Evolutionary conservation across 1,139 yeast genomes (phyloP), one percentile per base, ranked within the genome.

Genomic region (Saccharomyces hybrid): DNA sequence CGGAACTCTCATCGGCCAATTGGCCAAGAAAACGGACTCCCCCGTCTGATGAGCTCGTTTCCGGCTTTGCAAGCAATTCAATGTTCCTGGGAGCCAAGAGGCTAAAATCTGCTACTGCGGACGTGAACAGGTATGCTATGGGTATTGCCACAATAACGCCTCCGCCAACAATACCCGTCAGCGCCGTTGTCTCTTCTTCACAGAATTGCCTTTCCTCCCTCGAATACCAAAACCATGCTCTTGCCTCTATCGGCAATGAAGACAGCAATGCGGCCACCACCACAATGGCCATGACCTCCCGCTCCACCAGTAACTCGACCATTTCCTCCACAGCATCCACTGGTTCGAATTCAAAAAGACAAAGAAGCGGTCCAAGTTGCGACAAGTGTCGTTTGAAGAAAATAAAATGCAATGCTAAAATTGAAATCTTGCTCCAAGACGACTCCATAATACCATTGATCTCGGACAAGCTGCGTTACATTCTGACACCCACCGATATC

Each of bases 301-400:
- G 44, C 48, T 41, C 51, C 31, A 27, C 28, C 34, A 31, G 31
- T 46, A 27, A 16, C 38, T 28, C 48, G 5, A 26, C 47, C 11
- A 16, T 20, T 20, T 29, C 52, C 32, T 29, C 49, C 11, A 25
- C 49, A 2, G 9, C 49, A 13, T 28, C 50, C 38, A 3, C 46
- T 20, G 11, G 31, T 9, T 48, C 38, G 34, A 44, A 9, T 16
- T 49, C 34, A 9, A 65, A 76, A 77, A 69, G 86, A 60, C 93
- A 85, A 69, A 72, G 93, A 55, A 74, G 82, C 25, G 93, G 93
- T 0, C 93, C 93, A 13, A 80, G 86, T 49, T 85, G 93, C 69
- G 91, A 85, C 66, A 73, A 80, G 48, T 85, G 93, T 67, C 74
- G 90, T 53, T 67, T 79, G 14, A 76, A 89, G 57, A 85, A 85